Percentiles rank a stretch among this genome's conserved stretches.
These are phyloP conservation scores for Cyphellophora attinorum DNA, from an alignment of 2,329 filamentous ascomycete species.

Conservation along the genomic window DNA sequence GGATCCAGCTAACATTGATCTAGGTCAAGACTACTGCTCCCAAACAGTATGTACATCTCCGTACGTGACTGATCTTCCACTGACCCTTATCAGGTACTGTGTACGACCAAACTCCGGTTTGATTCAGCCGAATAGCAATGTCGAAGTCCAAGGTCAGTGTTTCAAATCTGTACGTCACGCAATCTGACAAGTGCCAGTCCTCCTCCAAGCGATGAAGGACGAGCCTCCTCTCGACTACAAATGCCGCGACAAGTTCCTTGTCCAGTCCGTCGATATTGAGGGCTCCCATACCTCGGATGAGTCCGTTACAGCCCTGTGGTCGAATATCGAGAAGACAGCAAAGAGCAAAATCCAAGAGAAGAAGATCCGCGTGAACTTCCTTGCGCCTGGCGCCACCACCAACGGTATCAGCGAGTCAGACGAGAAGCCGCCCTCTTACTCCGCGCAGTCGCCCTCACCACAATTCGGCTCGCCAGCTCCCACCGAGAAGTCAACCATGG, in stretches of 20 bases:
- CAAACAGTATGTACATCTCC: conserved; percentile 67
- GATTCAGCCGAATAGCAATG: conserved; percentile 79
- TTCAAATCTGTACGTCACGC: neutral
- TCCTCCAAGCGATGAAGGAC: conserved; percentile 95
- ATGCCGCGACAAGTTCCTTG: conserved; percentile 95
- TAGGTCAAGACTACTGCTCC: conserved; percentile 98
- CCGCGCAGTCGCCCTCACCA: conserved; percentile 45
- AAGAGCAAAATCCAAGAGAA: conserved; percentile 78
- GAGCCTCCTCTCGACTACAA: conserved; percentile 78
- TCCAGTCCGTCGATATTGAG: conserved; percentile 78
- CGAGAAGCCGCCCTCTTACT: conserved; percentile 44
- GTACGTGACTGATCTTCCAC: conserved; percentile 11
- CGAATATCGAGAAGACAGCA: conserved; percentile 58
- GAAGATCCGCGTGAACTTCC: conserved; percentile 89
- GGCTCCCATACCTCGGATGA: conserved; percentile 68
- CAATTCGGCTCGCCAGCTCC: conserved; percentile 36
- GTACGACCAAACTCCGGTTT: conserved; percentile 94
- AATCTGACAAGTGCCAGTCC: conserved; percentile 46
- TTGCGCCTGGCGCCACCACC: conserved; percentile 49
- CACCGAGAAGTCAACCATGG: conserved; percentile 17
- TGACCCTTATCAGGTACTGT: conserved; percentile 65
- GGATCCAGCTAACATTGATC: conserved; percentile 11
- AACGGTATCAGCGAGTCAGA: conserved; percentile 26
- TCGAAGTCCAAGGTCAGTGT: conserved; percentile 76
- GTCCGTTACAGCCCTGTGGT: conserved; percentile 69